Evolutionary conservation across 331 rosid genomes (phyloP).

Genomic region (Acacia pycnantha): DNA sequence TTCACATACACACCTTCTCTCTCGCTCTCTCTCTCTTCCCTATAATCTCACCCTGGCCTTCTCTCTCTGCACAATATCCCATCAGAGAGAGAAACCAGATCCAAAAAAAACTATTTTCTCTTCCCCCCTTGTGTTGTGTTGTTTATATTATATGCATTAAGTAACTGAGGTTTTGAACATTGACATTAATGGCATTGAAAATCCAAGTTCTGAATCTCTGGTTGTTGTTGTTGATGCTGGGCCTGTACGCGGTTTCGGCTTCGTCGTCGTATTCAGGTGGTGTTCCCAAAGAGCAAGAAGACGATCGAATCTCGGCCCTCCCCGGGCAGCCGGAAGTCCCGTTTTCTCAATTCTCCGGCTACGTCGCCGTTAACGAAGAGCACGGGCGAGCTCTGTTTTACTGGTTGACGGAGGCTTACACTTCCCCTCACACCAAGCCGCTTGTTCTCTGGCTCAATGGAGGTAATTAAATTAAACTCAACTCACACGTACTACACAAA

Average conservation of each 20-base stretch:
- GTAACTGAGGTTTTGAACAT: background rate
- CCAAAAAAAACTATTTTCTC: background rate
- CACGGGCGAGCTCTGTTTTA: constrained; percentile 88
- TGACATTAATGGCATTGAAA: background rate
- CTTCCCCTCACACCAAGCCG: constrained; percentile 57
- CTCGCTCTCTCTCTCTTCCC: background rate
- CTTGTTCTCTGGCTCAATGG: constrained; percentile 92
- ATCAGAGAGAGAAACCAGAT: background rate
- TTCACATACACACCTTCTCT: background rate
- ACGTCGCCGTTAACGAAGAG: constrained; percentile 57
- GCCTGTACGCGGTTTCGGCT: background rate
- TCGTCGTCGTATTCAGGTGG: background rate
- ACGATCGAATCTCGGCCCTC: constrained; percentile 57
- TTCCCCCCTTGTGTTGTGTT: background rate
- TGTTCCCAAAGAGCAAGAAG: constrained; percentile 43
- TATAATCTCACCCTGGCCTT: background rate
- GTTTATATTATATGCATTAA: background rate
- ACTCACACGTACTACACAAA: background rate
- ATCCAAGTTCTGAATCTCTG: background rate
- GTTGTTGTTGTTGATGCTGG: background rate
- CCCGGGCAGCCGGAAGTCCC: constrained; percentile 79
- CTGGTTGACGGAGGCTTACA: constrained; percentile 65
- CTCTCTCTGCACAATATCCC: background rate
- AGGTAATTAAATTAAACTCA: constrained; percentile 30
- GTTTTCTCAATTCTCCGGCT: constrained; percentile 79